Conservation (phyloP, 2,329 filamentous ascomycete genomes). For the Cylindrodendrum hubeiense region DNA sequence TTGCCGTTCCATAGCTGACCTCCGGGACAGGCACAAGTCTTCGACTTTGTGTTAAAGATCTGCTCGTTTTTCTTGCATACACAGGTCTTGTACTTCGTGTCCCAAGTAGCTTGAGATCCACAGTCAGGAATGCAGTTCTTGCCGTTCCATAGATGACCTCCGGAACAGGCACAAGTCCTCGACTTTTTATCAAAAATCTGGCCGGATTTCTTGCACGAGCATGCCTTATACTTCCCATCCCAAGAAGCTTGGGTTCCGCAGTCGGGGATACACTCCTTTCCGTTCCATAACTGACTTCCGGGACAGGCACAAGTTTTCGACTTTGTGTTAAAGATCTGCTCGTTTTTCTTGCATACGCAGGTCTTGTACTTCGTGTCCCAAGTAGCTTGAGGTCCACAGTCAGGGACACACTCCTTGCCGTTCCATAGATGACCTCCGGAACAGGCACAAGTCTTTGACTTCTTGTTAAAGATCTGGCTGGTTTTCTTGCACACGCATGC, state of each 20-base stretch:
- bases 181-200: not conserved
- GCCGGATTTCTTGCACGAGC: not conserved
- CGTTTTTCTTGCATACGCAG: slow-evolving; percentile 12
- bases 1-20: not conserved
- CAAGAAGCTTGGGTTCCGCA: not conserved
- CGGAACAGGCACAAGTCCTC: not conserved
- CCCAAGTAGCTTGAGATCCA: not conserved
- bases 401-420: slow-evolving; percentile 8
- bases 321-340: not conserved
- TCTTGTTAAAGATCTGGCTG: not conserved
- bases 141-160: not conserved
- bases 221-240: not conserved
- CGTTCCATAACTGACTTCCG: not conserved
- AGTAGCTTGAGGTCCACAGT: slow-evolving; percentile 3
- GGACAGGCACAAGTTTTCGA: not conserved
- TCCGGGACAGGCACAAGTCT: not conserved
- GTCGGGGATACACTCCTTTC: not conserved
- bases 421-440: not conserved
- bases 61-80: not conserved
- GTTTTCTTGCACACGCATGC: not conserved
- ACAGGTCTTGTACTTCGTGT: not conserved
- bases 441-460: not conserved
- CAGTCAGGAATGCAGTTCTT: not conserved
- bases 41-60: not conserved
- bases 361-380: not conserved